These are phyloP conservation scores for Ploettnerulaceae sp. DNA, from an alignment of 2,329 filamentous ascomycete genomes.

Conservation along the genomic window DNA sequence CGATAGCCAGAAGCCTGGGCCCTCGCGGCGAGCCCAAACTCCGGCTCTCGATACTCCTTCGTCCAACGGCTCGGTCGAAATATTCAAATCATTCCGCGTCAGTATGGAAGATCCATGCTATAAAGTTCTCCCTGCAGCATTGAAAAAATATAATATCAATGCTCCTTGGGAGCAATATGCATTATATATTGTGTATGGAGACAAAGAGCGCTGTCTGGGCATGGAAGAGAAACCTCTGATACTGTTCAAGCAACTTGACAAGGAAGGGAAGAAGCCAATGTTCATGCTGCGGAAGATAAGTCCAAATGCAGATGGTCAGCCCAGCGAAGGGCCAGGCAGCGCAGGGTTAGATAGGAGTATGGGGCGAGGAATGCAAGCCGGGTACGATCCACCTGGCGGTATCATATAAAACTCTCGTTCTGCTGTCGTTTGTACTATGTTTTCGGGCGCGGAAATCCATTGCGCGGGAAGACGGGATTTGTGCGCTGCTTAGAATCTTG, in stretches of 20 bases:
- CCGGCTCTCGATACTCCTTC: constrained; percentile 57
- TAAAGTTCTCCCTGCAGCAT: constrained; percentile 89
- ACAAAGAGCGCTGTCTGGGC: constrained; percentile 89
- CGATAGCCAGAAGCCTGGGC: constrained; percentile 32
- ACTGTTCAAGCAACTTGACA: constrained; percentile 93
- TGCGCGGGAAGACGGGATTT: constrained; percentile 1
- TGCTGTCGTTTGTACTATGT: neutral
- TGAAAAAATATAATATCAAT: constrained; percentile 98
- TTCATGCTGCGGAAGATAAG: constrained; percentile 74
- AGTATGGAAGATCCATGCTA: constrained; percentile 98
- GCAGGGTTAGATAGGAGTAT: constrained; percentile 28
- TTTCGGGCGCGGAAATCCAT: neutral
- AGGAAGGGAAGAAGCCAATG: constrained; percentile 97
- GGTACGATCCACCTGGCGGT: constrained; percentile 33
- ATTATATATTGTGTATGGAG: constrained; percentile 97
- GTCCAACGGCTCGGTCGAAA: constrained; percentile 67
- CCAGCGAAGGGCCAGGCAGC: constrained; percentile 38
- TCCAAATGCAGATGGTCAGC: constrained; percentile 37
- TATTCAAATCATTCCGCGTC: constrained; percentile 98
- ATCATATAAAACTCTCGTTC: constrained; percentile 30
- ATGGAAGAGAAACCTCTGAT: constrained; percentile 92
- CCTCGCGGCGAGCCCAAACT: constrained; percentile 55
- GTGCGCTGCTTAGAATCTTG: constrained; percentile 11
- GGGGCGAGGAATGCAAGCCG: constrained; percentile 18
- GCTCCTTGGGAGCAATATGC: constrained; percentile 97